A percentile compares a stretch with the other conserved stretches of the same genome.
Conservation (phyloP, 164 flowering plant species). For the Paratinospora sagittata region DNA sequence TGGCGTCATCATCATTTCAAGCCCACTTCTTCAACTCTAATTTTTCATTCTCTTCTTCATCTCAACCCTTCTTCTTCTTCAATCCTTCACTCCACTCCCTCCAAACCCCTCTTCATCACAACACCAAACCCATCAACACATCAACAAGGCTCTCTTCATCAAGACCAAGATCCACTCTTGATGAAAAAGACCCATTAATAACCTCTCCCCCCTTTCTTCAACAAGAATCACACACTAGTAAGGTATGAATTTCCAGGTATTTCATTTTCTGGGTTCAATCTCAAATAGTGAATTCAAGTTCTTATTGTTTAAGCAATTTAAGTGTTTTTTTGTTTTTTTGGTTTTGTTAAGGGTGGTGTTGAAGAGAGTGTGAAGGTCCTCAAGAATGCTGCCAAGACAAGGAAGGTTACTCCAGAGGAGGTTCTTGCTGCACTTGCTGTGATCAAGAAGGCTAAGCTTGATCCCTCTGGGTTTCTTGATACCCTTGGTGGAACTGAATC, state of each 20-base stretch:
- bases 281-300: background rate
- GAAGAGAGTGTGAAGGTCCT: slow-evolving; percentile 68
- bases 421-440: slow-evolving; percentile 58
- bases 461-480: slow-evolving; percentile 54
- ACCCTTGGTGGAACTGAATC: slow-evolving; percentile 83
- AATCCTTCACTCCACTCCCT: background rate
- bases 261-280: background rate
- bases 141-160: slow-evolving; percentile 8
- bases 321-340: slow-evolving; percentile 3
- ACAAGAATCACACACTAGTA: slow-evolving; percentile 10
- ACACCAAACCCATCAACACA: background rate
- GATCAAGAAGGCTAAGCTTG: slow-evolving; percentile 74
- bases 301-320: slow-evolving; percentile 7
- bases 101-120: background rate
- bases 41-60: too few relatives aligned
- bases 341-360: slow-evolving; percentile 26
- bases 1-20: too few relatives aligned
- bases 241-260: background rate
- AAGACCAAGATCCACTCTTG: slow-evolving; percentile 32
- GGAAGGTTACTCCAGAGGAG: slow-evolving; percentile 52
- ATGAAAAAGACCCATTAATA: slow-evolving; percentile 23
- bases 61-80: too few relatives aligned
- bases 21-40: too few relatives aligned
- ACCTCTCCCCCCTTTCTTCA: slow-evolving; percentile 18
- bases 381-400: slow-evolving; percentile 79